These are phyloP conservation scores for Rheum nobile DNA, from an alignment of 148 eudicot species.

Conservation along the genomic window DNA sequence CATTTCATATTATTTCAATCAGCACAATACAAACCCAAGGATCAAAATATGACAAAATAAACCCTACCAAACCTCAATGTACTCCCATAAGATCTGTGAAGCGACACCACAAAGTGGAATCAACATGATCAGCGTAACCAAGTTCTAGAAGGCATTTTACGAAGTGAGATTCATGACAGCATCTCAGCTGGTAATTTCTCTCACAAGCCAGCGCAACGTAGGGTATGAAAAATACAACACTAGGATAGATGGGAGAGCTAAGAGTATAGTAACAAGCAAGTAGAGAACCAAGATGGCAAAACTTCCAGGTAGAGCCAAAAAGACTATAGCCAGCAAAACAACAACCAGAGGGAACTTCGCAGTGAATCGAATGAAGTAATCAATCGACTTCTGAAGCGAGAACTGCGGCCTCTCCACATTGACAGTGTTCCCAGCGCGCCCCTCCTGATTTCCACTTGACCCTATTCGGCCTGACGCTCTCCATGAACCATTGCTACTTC, in stretches of 20 bases:
- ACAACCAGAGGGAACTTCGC: conserved; percentile 14
- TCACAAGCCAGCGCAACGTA: conserved; percentile 26
- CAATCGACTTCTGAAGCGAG: conserved; percentile 12
- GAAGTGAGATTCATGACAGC: background rate
- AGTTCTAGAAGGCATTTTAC: background rate
- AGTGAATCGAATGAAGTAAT: conserved; percentile 8
- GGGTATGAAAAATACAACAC: conserved; percentile 37
- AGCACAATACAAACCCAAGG: background rate
- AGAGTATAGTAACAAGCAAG: conserved; percentile 9
- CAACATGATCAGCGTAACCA: background rate
- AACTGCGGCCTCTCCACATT: conserved; percentile 5
- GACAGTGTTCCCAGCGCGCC: background rate
- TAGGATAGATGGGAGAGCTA: conserved; percentile 30
- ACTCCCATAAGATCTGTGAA: background rate
- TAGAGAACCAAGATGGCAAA: conserved; percentile 12
- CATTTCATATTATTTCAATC: conserved; percentile 4
- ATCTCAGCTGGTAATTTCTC: conserved; percentile 23
- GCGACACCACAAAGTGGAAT: background rate
- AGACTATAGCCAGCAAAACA: conserved; percentile 9
- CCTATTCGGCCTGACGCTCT: conserved; percentile 1
- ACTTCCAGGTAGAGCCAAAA: conserved; percentile 14
- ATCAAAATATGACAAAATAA: background rate
- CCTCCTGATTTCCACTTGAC: background rate
- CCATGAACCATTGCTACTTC: background rate
- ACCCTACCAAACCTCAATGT: conserved; percentile 1